Conservation (phyloP, 2,329 filamentous ascomycete species). For the Monosporascus sp. region DNA sequence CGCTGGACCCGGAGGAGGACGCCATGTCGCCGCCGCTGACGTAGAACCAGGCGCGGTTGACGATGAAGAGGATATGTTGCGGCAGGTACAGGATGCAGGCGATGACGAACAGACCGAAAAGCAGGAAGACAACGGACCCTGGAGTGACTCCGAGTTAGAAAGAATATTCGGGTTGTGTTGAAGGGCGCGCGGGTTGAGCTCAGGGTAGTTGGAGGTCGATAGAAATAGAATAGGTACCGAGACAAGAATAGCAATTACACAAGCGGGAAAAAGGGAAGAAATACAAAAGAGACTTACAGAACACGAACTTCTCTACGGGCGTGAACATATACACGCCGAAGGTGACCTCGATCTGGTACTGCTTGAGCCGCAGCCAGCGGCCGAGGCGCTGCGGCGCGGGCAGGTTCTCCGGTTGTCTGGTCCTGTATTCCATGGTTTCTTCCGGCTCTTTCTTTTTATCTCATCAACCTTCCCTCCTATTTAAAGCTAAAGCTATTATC, state of each 20-base stretch:
- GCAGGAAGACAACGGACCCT: slow-evolving; percentile 91
- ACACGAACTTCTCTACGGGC: slow-evolving; percentile 90
- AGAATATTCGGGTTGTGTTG: neutral
- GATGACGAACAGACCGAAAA: slow-evolving; percentile 79
- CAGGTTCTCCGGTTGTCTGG: slow-evolving; percentile 23
- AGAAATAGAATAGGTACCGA: too few species aligned
- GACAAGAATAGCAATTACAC: neutral
- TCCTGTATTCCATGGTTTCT: slow-evolving; percentile 32
- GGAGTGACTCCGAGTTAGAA: neutral
- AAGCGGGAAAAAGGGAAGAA: slow-evolving; percentile 1
- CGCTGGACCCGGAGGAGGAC: slow-evolving; percentile 23
- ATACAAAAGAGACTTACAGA: slow-evolving; percentile 62
- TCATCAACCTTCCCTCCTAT: too few species aligned
- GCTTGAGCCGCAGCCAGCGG: slow-evolving; percentile 87
- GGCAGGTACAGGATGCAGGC: slow-evolving; percentile 90
- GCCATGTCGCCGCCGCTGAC: slow-evolving; percentile 67
- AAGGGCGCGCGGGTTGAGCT: neutral
- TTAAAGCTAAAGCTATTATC: too few species aligned
- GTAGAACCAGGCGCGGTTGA: slow-evolving; percentile 89
- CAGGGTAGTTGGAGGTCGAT: too few species aligned
- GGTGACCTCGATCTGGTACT: slow-evolving; percentile 97
- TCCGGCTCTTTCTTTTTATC: slow-evolving; percentile 2
- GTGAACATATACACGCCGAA: slow-evolving; percentile 97
- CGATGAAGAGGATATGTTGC: slow-evolving; percentile 78
- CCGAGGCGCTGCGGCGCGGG: slow-evolving; percentile 50